Conservation (phyloP, 2,329 filamentous ascomycete genomes). For the Verticillium zaregamsianum region DNA sequence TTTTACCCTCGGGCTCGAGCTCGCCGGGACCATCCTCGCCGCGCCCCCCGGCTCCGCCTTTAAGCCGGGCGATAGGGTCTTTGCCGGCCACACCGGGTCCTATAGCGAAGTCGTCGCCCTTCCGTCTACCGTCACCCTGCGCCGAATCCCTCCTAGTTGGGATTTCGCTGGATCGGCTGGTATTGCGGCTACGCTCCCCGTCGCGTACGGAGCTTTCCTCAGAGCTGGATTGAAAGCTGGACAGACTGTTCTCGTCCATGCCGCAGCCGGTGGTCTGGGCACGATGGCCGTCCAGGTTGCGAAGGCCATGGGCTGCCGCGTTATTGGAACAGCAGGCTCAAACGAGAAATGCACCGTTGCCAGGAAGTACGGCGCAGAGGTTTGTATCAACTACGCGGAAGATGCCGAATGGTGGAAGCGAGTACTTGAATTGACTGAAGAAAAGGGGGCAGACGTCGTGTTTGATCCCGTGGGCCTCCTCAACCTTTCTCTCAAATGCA, state of each 20-base stretch:
- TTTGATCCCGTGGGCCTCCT: slow-evolving; percentile 56
- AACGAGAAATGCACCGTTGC: slow-evolving; percentile 38
- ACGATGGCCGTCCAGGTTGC: slow-evolving; percentile 54
- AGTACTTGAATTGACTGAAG: slow-evolving; percentile 41
- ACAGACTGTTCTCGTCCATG: slow-evolving; percentile 50
- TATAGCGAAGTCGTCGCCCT: slow-evolving; percentile 49
- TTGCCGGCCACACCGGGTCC: slow-evolving; percentile 46
- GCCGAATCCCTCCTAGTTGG: slow-evolving; percentile 40
- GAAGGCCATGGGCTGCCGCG: slow-evolving; percentile 44
- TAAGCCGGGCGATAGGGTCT: slow-evolving; percentile 45
- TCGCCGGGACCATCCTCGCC: slow-evolving; percentile 46
- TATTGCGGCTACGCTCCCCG: slow-evolving; percentile 47
- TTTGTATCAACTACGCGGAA: slow-evolving; percentile 34
- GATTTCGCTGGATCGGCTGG: slow-evolving; percentile 45
- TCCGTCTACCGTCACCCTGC: slow-evolving; percentile 26
- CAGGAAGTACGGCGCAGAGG: slow-evolving; percentile 32
- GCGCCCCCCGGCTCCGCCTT: slow-evolving; percentile 30
- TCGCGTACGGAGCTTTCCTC: slow-evolving; percentile 48
- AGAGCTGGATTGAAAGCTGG: slow-evolving; percentile 35
- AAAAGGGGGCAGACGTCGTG: slow-evolving; percentile 51
- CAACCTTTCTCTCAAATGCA: slow-evolving; percentile 46
- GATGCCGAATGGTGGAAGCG: slow-evolving; percentile 42
- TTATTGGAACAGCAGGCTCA: slow-evolving; percentile 48
- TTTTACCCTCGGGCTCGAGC: slow-evolving; percentile 58
- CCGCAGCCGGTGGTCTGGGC: slow-evolving; percentile 51